These are phyloP conservation scores for Candida koratica DNA, from an alignment of 805 yeast genomes.

Conservation along the genomic window DNA sequence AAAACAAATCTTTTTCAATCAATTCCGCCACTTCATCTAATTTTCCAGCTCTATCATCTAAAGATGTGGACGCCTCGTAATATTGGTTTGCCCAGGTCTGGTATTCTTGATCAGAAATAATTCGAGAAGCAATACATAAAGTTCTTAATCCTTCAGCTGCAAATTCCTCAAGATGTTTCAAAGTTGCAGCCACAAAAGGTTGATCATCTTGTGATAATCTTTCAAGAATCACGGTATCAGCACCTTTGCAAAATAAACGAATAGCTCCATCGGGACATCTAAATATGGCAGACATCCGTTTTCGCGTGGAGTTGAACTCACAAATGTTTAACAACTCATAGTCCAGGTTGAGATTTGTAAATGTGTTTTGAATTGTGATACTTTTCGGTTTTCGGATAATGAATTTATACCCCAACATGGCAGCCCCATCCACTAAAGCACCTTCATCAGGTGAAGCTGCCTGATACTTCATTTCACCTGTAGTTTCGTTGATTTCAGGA, in stretches of 20 bases:
- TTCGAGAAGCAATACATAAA: slow-evolving; percentile 83
- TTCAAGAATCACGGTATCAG: slow-evolving; percentile 92
- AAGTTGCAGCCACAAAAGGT: slow-evolving; percentile 79
- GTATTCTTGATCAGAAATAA: slow-evolving; percentile 76
- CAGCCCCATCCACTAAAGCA: slow-evolving; percentile 96
- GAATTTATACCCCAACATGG: slow-evolving; percentile 80
- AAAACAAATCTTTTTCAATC: slow-evolving; percentile 73
- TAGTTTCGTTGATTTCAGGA: slow-evolving; percentile 67
- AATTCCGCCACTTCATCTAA: slow-evolving; percentile 86
- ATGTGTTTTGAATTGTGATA: slow-evolving; percentile 56
- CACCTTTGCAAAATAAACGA: slow-evolving; percentile 90
- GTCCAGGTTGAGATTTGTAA: slow-evolving; percentile 44
- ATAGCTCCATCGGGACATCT: slow-evolving; percentile 92
- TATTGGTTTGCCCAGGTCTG: slow-evolving; percentile 61
- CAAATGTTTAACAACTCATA: slow-evolving; percentile 86
- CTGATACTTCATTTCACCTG: slow-evolving; percentile 78
- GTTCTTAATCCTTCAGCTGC: slow-evolving; percentile 96
- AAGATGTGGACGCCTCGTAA: slow-evolving; percentile 76
- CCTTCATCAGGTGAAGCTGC: slow-evolving; percentile 99
- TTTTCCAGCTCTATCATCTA: slow-evolving; percentile 68
- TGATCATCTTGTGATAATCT: slow-evolving; percentile 64
- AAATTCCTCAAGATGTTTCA: slow-evolving; percentile 88
- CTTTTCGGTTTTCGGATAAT: slow-evolving; percentile 80
- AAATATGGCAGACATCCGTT: slow-evolving; percentile 94
- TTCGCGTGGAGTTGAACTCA: slow-evolving; percentile 95